Evolutionary conservation across 352 stramenopile species (phyloP).

Genomic region (Globisporangium iwayamae): DNA sequence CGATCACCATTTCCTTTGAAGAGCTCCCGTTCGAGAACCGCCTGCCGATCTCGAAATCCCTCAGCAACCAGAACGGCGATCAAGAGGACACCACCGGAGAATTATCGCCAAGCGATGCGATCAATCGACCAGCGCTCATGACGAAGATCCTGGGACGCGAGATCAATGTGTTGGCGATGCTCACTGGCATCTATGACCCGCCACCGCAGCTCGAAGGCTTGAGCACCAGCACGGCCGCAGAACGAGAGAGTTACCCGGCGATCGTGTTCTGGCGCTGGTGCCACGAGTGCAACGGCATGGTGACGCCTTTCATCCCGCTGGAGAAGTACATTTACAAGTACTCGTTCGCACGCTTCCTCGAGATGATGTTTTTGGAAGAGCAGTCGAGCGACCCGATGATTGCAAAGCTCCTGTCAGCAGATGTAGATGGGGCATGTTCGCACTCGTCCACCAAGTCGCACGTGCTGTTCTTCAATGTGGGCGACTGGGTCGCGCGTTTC

Average conservation of each 20-base stretch:
- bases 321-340: slow-evolving; percentile 96
- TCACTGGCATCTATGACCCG: slow-evolving; percentile 31
- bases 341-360: slow-evolving; percentile 97
- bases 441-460: slow-evolving; percentile 60
- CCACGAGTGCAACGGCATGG: slow-evolving; percentile 90
- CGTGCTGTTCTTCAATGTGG: slow-evolving; percentile 82
- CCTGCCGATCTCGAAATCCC: slow-evolving; percentile 29
- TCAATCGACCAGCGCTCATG: slow-evolving; percentile 22
- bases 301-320: slow-evolving; percentile 88
- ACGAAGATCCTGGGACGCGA: slow-evolving; percentile 28
- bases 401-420: slow-evolving; percentile 14
- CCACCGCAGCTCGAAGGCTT: slow-evolving; percentile 19
- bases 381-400: slow-evolving; percentile 27
- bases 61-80: slow-evolving; percentile 32
- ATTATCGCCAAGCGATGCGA: slow-evolving; percentile 6
- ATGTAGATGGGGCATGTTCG: slow-evolving; percentile 20
- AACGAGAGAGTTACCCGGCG: slow-evolving; percentile 35
- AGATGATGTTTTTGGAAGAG: slow-evolving; percentile 93
- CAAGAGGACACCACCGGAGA: slow-evolving; percentile 16
- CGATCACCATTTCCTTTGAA: slow-evolving; percentile 80
- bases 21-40: slow-evolving; percentile 65
- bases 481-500: slow-evolving; percentile 65
- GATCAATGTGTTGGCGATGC: slow-evolving; percentile 43
- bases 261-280: slow-evolving; percentile 98
- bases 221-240: slow-evolving; percentile 13